Conservation (phyloP, 1,284 basidiomycete genomes). For the Malassezia dermatis region DNA sequence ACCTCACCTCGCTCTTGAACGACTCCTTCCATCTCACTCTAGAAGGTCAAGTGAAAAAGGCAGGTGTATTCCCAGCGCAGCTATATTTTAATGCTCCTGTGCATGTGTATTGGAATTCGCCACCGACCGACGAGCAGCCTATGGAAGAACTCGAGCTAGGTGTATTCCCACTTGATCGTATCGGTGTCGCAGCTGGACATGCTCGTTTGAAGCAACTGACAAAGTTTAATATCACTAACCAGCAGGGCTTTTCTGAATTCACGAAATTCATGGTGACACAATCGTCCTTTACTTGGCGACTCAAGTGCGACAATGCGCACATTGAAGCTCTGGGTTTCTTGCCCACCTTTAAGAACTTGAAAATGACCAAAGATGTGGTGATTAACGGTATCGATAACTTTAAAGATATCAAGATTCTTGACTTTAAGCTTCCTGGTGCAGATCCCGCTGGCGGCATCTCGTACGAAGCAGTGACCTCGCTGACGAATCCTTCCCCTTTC, state of each 20-base stretch:
- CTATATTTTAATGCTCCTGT: conserved; percentile 47
- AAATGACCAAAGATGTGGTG: conserved; percentile 34
- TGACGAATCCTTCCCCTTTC: conserved; percentile 65
- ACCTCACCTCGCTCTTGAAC: conserved; percentile 44
- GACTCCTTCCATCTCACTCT: conserved; percentile 44
- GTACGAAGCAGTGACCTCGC: conserved; percentile 56
- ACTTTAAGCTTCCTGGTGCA: conserved; percentile 64
- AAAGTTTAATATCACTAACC: conserved; percentile 42
- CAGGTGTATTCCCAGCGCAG: conserved; percentile 49
- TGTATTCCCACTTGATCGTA: conserved; percentile 30
- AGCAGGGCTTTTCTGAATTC: conserved; percentile 43
- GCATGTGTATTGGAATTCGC: conserved; percentile 45
- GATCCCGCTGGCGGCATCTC: conserved; percentile 61
- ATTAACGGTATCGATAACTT: conserved; percentile 61
- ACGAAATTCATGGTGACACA: conserved; percentile 57
- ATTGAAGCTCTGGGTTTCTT: conserved; percentile 57
- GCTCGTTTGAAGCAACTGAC: conserved; percentile 48
- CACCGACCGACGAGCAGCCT: conserved; percentile 22
- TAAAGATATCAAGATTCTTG: conserved; percentile 55
- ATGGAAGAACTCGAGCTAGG: conserved; percentile 44
- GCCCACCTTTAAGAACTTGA: conserved; percentile 37
- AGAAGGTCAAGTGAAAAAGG: conserved; percentile 46
- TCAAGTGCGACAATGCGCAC: conserved; percentile 56
- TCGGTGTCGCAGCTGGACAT: conserved; percentile 46
- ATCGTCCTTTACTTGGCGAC: conserved; percentile 62